Conservation (phyloP, 1,284 basidiomycete species). For the Leccinum holopus region DNA sequence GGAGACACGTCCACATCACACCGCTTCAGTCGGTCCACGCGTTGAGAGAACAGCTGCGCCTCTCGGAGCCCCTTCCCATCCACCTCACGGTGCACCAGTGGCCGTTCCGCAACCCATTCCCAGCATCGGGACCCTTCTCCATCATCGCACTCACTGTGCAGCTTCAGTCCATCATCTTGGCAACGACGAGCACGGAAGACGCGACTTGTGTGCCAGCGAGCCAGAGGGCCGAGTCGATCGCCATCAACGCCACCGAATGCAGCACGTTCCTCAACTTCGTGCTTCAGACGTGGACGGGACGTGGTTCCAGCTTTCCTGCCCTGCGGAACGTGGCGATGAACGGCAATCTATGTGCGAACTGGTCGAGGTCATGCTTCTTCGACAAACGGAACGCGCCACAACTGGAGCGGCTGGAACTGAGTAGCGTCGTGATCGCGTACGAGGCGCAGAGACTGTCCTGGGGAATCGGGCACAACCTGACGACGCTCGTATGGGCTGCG, state of each 20-base stretch:
- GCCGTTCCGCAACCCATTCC: slow-evolving; percentile 16
- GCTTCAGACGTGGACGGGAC: too few species aligned
- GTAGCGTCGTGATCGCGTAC: too few species aligned
- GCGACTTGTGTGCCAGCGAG: slow-evolving; percentile 6
- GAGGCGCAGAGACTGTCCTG: too few species aligned
- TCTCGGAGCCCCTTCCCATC: slow-evolving; percentile 17
- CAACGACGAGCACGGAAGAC: slow-evolving; percentile 1
- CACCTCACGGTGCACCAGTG: slow-evolving; percentile 22
- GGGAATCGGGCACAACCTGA: too few species aligned
- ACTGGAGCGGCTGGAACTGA: slow-evolving; percentile 2
- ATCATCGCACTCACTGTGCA: slow-evolving; percentile 18
- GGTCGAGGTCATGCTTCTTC: slow-evolving; percentile 4
- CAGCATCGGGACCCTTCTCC: slow-evolving; percentile 11
- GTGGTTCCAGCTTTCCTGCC: too few species aligned
- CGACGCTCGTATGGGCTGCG: not conserved
- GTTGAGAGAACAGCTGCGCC: slow-evolving; percentile 19
- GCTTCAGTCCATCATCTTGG: slow-evolving; percentile 23
- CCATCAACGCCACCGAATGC: too few species aligned
- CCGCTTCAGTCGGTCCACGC: slow-evolving; percentile 13
- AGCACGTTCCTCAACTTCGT: too few species aligned
- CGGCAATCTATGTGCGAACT: slow-evolving; percentile 11
- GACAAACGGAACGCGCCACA: too few species aligned
- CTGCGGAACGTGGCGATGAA: too few species aligned
- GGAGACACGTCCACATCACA: slow-evolving; percentile 20
- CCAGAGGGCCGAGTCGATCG: slow-evolving; percentile 7